Base-by-base conservation (phyloP, 371 early-diverging fungal species). In the Umbelopsis sp. region DNA sequence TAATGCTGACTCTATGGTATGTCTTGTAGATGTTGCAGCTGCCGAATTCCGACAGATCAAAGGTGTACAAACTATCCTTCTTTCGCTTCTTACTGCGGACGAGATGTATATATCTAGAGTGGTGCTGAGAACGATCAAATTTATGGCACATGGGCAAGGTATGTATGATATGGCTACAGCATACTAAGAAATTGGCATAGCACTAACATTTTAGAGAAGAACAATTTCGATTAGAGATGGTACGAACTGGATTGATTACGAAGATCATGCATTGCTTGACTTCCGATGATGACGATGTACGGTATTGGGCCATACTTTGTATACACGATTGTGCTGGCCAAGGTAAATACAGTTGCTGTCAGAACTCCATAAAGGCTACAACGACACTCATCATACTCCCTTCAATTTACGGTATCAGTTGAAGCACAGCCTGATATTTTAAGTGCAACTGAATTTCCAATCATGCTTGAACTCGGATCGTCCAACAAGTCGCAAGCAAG, bases 41-140 rank as follows among this genome's bases (percentile, higher is more conserved):
- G 74, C 79, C 11, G 80, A 80, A 12, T 88, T 94, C 71, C 76
- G 87, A 62, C 73, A 80, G 45, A 84, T 90, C 35, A 82, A 83
- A 52, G 92, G 91, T 0, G 72, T 93, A 1, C 84, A 88, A 57
- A 79, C 82, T 25, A 84, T 89, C 7, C 72, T 93, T 8, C 74
- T 85, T 4, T 78, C 80, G 8, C 72, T 91, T 1, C 69, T 92
- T 10, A 78, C 79, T 16, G 87, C 86, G 14, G 88, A 88, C 25
- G 90, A 92, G 57, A 76, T 84, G 44, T 86, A 87, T 65, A 89
- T 93, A n/a, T 89, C 93, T 0, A 74, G 92, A 12, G 82, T 94
- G 3, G 85, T 89, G 0, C 73, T 94, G 52, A 72, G 94, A 44
- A 89, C 89, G 0, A 74, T 93, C 63, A 92, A 92, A 71, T 91